Evolutionary conservation across 129 eudicot species (phyloP), one percentile per base, ranked within the genome.

Genomic region (Flaveria sonorensis): DNA sequence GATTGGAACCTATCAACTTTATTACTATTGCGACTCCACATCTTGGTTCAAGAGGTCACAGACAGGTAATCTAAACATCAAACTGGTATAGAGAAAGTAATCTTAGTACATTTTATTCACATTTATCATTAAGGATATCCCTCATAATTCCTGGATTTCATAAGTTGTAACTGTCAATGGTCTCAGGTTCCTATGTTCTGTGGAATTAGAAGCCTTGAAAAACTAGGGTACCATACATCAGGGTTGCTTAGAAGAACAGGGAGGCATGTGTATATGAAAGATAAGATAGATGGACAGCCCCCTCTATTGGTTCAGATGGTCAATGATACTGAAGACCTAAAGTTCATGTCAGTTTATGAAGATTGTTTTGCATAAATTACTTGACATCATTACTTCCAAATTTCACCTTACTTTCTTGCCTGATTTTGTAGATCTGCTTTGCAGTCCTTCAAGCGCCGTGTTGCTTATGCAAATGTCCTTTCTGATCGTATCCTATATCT

Each of bases 21-120:
- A 86, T 94, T 20, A 94, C 98, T 50, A 69, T 79, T 52, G 98
- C 98, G 24, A 77, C 97, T 47, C 98, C 98, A 43, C 97, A 94
- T 77, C 97, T 94, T 63, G 97, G 98, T 52, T 86, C 92, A 9
- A 86, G 96, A 84, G 98, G 98, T 10, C 92, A 87, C 79, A 87
- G 79, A 81, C 98, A 91, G 98, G 98, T 90, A 68, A 80, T 63
- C 9, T 4, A 8, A 18, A 59, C 14, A 42, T 67, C 1, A 6
- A 36, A 5, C 60, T 30, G 20, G 21, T 30, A 64, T 52, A 52
- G 48, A n/a, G 36, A 0, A 36, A 32, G 39, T 18, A 4, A 53
- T 52, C 10, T 11, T 32, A 51, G 50, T 53, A 70, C 40, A 68
- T 21, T 68, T 42, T 56, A 18, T 18, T 56, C 30, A 59, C 66